Base-by-base conservation (phyloP, 75 land plant genomes). In the Pseudotsuga menziesii region DNA sequence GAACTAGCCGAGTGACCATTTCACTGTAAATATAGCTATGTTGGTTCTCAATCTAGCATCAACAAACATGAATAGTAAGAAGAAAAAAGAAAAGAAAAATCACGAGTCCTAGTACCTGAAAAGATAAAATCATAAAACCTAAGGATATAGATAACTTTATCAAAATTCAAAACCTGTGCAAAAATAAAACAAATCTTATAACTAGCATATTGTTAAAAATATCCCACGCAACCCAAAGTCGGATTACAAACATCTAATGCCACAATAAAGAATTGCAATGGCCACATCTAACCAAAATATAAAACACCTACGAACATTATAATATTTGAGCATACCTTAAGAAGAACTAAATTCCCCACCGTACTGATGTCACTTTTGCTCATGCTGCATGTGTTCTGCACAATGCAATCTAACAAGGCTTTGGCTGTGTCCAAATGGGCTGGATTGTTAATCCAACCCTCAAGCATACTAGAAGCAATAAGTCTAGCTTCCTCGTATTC, bases 401-500 rank as follows among this genome's bases (percentile, higher is more conserved):
- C 73, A 29, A 84, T 52, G 36, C 80, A 57, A 56, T 84, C 77
- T 58, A 84, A 63, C 57, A 84, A 73, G 61, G 32, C 44, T 69
- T 84, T 82, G 13, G 86, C 86, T 63, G 76, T 15, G 26, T 85
- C 81, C 73, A 82, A 63, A 61, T 84, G 57, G 5, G 64, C 67
- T 55, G 86, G 80, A 66, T 82, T 82, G 27, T 82, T 84, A 4
- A 84, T 63, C 85, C 85, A 84, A 44, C 72, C 67, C 77, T 82
- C 86, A 4, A 84, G 80, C 80, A 78, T 82, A 67, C 80, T 84
- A 41, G 86, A 84, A 60, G 81, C 84, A 23, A 78, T 77, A 59
- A 84, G 59, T 58, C 86, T 72, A 16, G 75, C 86, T 48, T 84
- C 86, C 74, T 82, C 86, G 54, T 84, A 84, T 20, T 79, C 77